Conservation (phyloP, 2,329 filamentous ascomycete genomes). For the Aspergillus sp. region DNA sequence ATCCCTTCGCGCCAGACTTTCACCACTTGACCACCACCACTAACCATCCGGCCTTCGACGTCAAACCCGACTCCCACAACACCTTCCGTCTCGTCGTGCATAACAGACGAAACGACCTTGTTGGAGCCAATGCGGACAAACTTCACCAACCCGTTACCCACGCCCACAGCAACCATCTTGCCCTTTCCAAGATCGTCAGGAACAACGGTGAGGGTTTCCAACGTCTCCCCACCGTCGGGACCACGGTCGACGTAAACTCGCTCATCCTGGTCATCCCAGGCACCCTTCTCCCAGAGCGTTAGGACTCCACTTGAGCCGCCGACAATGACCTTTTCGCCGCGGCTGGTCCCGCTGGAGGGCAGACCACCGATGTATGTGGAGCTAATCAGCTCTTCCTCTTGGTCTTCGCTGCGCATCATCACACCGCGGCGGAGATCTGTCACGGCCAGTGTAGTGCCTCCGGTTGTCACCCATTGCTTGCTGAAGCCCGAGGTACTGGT, state of each 20-base stretch:
- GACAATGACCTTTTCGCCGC: conserved; percentile 67
- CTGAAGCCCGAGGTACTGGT: conserved; percentile 80
- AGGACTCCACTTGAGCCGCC: conserved; percentile 73
- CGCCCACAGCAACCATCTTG: conserved; percentile 63
- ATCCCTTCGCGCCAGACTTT: conserved; percentile 80
- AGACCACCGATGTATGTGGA: conserved; percentile 70
- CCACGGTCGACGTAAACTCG: conserved; percentile 65
- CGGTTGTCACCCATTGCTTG: conserved; percentile 92
- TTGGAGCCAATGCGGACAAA: conserved; percentile 69
- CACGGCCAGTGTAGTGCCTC: conserved; percentile 80
- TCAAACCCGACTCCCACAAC: conserved; percentile 79
- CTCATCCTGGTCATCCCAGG: conserved; percentile 93
- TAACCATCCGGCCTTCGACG: conserved; percentile 76
- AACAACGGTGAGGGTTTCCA: conserved; percentile 68
- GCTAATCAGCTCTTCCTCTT: conserved; percentile 86
- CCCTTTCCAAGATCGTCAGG: conserved; percentile 61
- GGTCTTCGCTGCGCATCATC: conserved; percentile 81
- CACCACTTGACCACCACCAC: conserved; percentile 72
- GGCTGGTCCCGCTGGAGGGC: conserved; percentile 56
- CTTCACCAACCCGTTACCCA: conserved; percentile 70
- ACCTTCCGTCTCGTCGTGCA: conserved; percentile 80
- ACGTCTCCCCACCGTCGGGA: conserved; percentile 60
- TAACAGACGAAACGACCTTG: conserved; percentile 58
- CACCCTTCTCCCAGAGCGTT: conserved; percentile 87
- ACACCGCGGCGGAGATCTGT: conserved; percentile 83